Evolutionary conservation across 768 basidiomycete species (phyloP), one percentile per base, ranked within the genome.

Genomic region (Xerocomellus intermedius): DNA sequence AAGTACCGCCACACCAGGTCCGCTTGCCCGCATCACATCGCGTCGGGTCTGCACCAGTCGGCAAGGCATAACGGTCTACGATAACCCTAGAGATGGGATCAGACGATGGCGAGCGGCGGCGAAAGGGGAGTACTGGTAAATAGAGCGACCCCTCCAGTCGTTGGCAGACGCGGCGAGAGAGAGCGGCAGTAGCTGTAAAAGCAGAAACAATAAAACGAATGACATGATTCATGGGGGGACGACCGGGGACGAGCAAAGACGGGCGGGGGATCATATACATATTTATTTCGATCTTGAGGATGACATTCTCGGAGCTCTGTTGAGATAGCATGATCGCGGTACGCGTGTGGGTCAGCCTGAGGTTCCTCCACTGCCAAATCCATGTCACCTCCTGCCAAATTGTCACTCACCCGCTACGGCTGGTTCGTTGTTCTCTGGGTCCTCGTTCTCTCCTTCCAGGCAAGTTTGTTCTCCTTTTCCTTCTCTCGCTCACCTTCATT

Each of bases 371-470:
- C 57, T 16, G 38, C 33, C n/a, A 47, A 8, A 16, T 30, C 13
- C 2, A 60, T 60, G 59, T 55, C 59, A 55, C 49, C 17, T 52
- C 42, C 39, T 43, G 63, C 59, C 16, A 61, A 61, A 28, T 63
- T 65, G 9, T 69, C 74, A 2, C 84, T 89, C 60, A 84, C 87
- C 2, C 38, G 57, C 22, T 85, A 85, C 56, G 89, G 89, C 19
- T 85, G 83, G 81, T 56, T 73, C 8, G 80, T 86, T 10, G 85
- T 83, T 60, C 49, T 79, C n/a, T 91, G 89, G 89, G 74, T 89
- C 13, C 79, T 89, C 43, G 57, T 81, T 16, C 77, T 77, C 46
- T 78, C 85, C 10, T 89, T 90, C 64, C 74, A 76, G 73, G 78
- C 72, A 61, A 55, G 68, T 58, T 32, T 33, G 2, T 30, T 33